Conservation (phyloP, 441 rosid genomes). For the Melastoma candidum region DNA sequence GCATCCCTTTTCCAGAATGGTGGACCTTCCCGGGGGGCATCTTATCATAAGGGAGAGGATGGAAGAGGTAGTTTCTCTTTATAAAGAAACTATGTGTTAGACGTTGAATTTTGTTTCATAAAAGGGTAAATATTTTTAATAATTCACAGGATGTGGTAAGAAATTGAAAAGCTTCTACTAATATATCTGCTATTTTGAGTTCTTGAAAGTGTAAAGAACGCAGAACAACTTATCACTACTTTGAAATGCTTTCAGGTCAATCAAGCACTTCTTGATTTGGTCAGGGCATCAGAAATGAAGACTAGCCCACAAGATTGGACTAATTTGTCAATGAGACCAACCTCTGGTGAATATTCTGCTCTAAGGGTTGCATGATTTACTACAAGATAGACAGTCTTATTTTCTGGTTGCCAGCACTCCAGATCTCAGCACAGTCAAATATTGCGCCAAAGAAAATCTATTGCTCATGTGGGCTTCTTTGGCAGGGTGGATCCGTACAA, state of each 20-base stretch:
- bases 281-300: conserved; percentile 51
- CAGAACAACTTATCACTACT: background rate
- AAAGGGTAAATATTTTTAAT: background rate
- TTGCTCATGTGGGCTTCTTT: conserved; percentile 3
- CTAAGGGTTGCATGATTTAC: background rate
- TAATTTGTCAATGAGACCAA: conserved; percentile 39
- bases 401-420: too few relatives aligned
- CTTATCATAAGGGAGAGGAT: conserved; percentile 90
- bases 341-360: conserved; percentile 32
- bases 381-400: too few relatives aligned
- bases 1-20: conserved; percentile 77
- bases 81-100: conserved; percentile 1
- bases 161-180: background rate
- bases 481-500: conserved; percentile 31
- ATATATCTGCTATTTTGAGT: background rate
- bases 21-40: conserved; percentile 97
- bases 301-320: conserved; percentile 62
- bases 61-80: conserved; percentile 59
- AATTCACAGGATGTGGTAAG: background rate
- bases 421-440: background rate
- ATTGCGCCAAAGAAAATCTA: background rate
- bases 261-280: conserved; percentile 66
- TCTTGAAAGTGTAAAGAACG: background rate
- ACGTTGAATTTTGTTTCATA: background rate
- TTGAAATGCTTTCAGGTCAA: conserved; percentile 58